phyloP scores from a whole-genome alignment of 805 yeast genomes.

The Zygosaccharomyces pseudorouxii region DNA sequence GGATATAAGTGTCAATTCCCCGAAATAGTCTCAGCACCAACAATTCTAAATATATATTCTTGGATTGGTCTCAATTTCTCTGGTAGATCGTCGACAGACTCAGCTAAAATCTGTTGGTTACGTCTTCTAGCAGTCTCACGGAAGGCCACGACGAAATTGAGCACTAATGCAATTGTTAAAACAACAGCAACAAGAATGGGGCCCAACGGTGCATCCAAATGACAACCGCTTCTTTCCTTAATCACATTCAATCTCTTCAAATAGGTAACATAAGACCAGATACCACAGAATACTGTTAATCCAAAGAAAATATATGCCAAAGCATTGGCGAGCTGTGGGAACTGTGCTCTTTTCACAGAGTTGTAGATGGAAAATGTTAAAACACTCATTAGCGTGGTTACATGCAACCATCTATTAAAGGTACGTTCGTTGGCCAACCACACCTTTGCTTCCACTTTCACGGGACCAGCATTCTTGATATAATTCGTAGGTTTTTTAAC shows the following conservation, averaged over 20 bases:
- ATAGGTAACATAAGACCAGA: slow-evolving; percentile 86
- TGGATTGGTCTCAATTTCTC: slow-evolving; percentile 28
- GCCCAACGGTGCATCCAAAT: slow-evolving; percentile 85
- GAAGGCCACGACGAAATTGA: slow-evolving; percentile 71
- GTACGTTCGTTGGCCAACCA: slow-evolving; percentile 99
- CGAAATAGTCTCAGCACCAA: slow-evolving; percentile 29
- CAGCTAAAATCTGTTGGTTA: slow-evolving; percentile 8
- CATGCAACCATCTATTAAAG: slow-evolving; percentile 90
- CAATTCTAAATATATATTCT: slow-evolving; percentile 31
- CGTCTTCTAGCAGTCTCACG: slow-evolving; percentile 35
- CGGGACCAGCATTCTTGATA: slow-evolving; percentile 84
- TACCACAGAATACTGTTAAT: slow-evolving; percentile 74
- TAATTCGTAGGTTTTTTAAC: slow-evolving; percentile 75
- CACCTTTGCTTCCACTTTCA: slow-evolving; percentile 93
- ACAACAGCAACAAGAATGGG: slow-evolving; percentile 76
- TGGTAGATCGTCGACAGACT: slow-evolving; percentile 16
- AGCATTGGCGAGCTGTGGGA: slow-evolving; percentile 55
- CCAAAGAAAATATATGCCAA: slow-evolving; percentile 78
- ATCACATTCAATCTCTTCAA: slow-evolving; percentile 66
- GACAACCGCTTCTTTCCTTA: slow-evolving; percentile 76
- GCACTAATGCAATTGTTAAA: slow-evolving; percentile 55
- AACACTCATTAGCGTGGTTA: slow-evolving; percentile 77
- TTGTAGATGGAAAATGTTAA: slow-evolving; percentile 80
- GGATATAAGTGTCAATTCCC: background rate
- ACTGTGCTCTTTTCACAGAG: slow-evolving; percentile 64